Evolutionary conservation across 345 rosid species (phyloP), one percentile per base, ranked within the genome.

Genomic region (Balakata baccata): DNA sequence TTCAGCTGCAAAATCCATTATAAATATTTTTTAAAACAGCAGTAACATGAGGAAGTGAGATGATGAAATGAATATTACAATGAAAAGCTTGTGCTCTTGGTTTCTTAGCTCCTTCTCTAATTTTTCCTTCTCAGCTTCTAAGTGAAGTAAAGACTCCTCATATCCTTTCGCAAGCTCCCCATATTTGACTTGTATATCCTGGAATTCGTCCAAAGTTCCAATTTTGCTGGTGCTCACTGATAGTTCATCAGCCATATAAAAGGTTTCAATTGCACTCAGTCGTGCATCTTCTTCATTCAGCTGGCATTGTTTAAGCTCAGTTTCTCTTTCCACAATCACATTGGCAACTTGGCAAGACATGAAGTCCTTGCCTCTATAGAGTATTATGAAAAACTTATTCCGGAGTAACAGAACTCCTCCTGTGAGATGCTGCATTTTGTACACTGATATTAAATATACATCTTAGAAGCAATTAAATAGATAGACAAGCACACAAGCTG

Each of bases 351-450:
- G 82, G 73, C 79, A 71, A 57, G 92, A 82, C 46, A 92, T 87
- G 74, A 90, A 92, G 80, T 92, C 93, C 77, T 90, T 92, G 71
- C 96, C 98, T 86, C 98, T 85, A 74, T 74, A 89, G 37, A 92
- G 87, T 85, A 92, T 84, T 74, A 92, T 85, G 76, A 81, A 81
- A 75, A 84, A 90, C 83, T 85, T 90, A 75, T 92, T 87, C 16
- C 98, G 88, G 45, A 90, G 86, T 62, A 92, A 76, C 81, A 92
- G 65, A 79, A 87, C 81, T 70, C 96, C 98, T 75, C 98, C 96
- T 10, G 96, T 92, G 70, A 90, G 96, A 77, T 53, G 4, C 98
- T 90, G 93, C 76, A 75, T 72, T 11, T 46, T 58, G 63, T 20
- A 70, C 51, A 75, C 53, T 52, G 66, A 37, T 2, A 62, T 51